Conservation (phyloP, 2,329 filamentous ascomycete genomes). For the Xylariaceae sp. region DNA sequence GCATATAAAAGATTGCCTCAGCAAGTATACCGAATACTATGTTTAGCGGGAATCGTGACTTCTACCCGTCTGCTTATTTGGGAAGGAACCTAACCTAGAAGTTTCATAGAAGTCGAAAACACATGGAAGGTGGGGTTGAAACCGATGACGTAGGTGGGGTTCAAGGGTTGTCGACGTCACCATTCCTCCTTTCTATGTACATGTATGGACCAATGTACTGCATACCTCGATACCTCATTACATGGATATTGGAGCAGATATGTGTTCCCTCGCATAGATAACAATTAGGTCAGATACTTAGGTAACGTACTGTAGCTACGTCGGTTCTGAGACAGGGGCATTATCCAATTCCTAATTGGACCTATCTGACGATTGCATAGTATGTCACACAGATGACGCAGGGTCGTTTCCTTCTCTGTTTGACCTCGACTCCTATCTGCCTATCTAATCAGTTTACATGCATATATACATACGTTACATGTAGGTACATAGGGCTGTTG, state of each 20-base stretch:
- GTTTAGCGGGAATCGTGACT: conserved; percentile 7
- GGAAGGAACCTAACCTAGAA: conserved; percentile 3
- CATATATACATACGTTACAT: too few relatives aligned
- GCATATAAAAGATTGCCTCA: too few relatives aligned
- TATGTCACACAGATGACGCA: neutral
- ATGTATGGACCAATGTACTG: neutral
- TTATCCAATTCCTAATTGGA: neutral
- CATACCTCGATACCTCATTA: neutral
- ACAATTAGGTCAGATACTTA: too few relatives aligned
- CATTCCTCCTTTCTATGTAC: neutral
- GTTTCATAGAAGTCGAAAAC: conserved; percentile 1
- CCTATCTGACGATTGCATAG: neutral
- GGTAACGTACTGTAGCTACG: too few relatives aligned
- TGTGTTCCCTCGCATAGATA: too few relatives aligned
- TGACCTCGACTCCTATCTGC: too few relatives aligned
- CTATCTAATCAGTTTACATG: too few relatives aligned
- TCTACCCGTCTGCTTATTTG: conserved; percentile 3
- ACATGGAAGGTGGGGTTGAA: neutral
- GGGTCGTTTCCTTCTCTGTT: neutral
- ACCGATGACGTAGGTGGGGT: conserved; percentile 26
- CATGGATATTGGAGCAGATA: too few relatives aligned
- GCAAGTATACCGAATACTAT: neutral
- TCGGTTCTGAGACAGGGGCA: neutral
- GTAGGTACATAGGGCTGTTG: too few relatives aligned
- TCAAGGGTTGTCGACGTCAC: conserved; percentile 21